A percentile compares a stretch with the other conserved stretches of the same genome.
Conservation (phyloP, 176 grass and related monocot species). For the Aegilops bicornis region DNA sequence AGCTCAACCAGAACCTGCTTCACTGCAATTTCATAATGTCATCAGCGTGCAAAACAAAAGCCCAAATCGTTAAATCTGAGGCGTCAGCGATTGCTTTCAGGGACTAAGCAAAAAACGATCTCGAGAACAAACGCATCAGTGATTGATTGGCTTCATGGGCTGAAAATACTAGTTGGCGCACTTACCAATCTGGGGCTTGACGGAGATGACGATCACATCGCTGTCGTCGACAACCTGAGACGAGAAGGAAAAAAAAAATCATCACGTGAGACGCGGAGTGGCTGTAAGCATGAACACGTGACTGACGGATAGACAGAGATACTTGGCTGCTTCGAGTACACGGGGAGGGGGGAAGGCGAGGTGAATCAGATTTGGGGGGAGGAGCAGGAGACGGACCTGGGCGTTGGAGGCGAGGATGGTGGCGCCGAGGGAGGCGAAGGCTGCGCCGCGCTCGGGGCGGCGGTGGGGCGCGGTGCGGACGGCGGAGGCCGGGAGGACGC, state of each 20-base stretch:
- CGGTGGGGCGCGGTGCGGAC: conserved; percentile 76
- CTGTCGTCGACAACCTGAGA: conserved; percentile 76
- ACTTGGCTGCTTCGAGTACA: background rate
- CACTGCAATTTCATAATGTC: conserved; percentile 48
- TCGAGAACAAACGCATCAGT: background rate
- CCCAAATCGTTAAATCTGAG: background rate
- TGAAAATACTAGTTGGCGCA: background rate
- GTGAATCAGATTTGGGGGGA: background rate
- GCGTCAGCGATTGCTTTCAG: background rate
- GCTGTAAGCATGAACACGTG: background rate
- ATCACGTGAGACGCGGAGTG: background rate
- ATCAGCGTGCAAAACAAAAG: background rate
- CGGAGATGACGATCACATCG: conserved; percentile 86
- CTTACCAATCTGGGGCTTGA: conserved; percentile 92
- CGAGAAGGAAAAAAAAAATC: background rate
- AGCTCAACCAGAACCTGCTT: conserved; percentile 79
- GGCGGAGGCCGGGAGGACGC: conserved; percentile 62
- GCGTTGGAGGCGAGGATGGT: conserved; percentile 63
- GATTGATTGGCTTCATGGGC: background rate
- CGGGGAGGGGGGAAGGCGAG: too few relatives aligned
- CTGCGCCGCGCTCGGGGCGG: conserved; percentile 59
- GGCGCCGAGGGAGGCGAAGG: conserved; percentile 73
- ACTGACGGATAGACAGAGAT: too few relatives aligned
- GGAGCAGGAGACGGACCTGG: conserved; percentile 32
- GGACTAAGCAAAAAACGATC: background rate